phyloP scores from a whole-genome alignment of 2,329 filamentous ascomycete species.

The Diaporthe citri region DNA sequence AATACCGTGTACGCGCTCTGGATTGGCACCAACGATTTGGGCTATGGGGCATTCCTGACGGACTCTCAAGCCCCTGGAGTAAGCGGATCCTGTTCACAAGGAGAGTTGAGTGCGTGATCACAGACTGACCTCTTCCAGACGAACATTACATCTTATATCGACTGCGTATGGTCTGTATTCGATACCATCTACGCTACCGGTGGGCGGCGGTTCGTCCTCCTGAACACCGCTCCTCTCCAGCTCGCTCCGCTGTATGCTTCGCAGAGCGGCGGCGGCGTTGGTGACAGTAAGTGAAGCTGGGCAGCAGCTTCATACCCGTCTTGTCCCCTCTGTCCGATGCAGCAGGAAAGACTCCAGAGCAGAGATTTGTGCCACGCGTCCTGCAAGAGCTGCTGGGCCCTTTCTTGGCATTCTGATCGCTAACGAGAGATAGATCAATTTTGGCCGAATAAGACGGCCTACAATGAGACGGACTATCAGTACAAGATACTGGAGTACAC shows the following conservation, averaged over 20 bases:
- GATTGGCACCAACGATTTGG: slow-evolving; percentile 87
- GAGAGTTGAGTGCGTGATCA: background rate
- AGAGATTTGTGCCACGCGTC: background rate
- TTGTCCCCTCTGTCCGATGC: no score
- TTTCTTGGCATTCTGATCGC: background rate
- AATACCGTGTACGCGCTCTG: slow-evolving; percentile 81
- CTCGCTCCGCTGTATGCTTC: slow-evolving; percentile 75
- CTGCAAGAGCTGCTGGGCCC: background rate
- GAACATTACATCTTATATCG: slow-evolving; percentile 73
- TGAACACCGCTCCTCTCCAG: slow-evolving; percentile 77
- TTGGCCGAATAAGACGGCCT: slow-evolving; percentile 59
- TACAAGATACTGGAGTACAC: slow-evolving; percentile 65
- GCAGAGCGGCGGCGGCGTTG: slow-evolving; percentile 56
- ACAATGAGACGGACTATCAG: slow-evolving; percentile 61
- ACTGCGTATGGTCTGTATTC: slow-evolving; percentile 76
- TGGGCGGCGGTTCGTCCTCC: slow-evolving; percentile 77
- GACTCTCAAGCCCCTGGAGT: slow-evolving; percentile 68
- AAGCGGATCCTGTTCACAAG: background rate
- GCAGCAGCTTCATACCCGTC: background rate
- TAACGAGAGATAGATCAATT: slow-evolving; percentile 48
- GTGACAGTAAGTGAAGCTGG: slow-evolving; percentile 44
- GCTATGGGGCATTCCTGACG: slow-evolving; percentile 73
- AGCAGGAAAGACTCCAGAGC: background rate
- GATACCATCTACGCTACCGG: slow-evolving; percentile 74
- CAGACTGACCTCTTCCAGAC: slow-evolving; percentile 49